Evolutionary conservation across 768 basidiomycete genomes (phyloP), one percentile per base, ranked within the genome.

Genomic region (Lactarius quietus): DNA sequence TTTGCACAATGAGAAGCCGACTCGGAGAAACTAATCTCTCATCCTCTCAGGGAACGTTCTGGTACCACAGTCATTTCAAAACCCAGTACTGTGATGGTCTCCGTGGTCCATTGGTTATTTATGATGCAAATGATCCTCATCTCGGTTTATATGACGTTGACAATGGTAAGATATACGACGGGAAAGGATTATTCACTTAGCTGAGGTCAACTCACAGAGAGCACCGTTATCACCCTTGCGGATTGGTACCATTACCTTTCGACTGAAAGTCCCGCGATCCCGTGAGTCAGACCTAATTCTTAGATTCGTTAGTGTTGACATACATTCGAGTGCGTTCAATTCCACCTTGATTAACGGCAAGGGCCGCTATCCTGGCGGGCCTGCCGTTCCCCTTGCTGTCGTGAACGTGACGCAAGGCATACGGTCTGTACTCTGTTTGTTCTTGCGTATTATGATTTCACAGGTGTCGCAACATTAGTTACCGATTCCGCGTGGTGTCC

Each of bases 31-130:
- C 53, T 15, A 4, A 20, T 43, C n/a, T 1, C 6, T 1, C 41
- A 38, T 48, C 15, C 15, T 15, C 15, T 33, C 45, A 55, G 72
- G 73, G 73, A 9, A 73, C 73, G 18, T 74, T 62, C 57, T 75
- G 77, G 75, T 79, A 80, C 60, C 77, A 81, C 51, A 71, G 73
- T 36, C 75, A 76, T 60, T 55, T 75, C 48, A 68, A 76, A 6
- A 78, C 78, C 0, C 80, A 80, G 56, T 80, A 80, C 64, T 78
- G 71, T 29, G 76, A 77, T 62, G 76, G 75, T 53, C 70, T 77
- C 23, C 72, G 74, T 10, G 74, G 74, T 9, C 61, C 72, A 3
- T 28, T 75, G 38, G 71, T 75, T 10, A 51, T 75, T 4, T 73
- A 74, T 61, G 74, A 75, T 52, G 72, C 69, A 17, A 23, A 71